Evolutionary conservation across 116 monocot species (phyloP).

Genomic region (Iris pallida): DNA sequence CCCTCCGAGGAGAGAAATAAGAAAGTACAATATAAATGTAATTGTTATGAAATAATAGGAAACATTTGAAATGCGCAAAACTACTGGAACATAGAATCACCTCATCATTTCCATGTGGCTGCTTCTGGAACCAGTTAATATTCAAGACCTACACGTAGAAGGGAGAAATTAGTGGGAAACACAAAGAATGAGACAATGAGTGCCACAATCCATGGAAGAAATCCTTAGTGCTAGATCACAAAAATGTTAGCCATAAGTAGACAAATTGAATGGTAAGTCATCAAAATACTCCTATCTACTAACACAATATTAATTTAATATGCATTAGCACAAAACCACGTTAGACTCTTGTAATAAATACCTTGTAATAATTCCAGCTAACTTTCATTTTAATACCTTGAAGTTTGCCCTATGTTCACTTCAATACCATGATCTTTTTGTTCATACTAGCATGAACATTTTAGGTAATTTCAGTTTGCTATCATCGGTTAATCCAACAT

Average conservation of each 20-base stretch:
- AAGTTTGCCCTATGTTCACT: too few relatives aligned
- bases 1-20: too few relatives aligned
- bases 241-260: neutral
- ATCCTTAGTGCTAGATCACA: neutral
- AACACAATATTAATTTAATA: too few relatives aligned
- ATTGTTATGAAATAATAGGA: neutral
- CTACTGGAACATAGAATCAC: conserved; percentile 21
- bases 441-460: too few relatives aligned
- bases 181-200: neutral
- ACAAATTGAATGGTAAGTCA: neutral
- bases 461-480: too few relatives aligned
- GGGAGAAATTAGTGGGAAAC: neutral
- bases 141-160: conserved; percentile 54
- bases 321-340: too few relatives aligned
- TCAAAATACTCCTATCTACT: neutral
- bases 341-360: too few relatives aligned
- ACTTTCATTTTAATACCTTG: too few relatives aligned
- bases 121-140: conserved; percentile 90
- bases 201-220: neutral
- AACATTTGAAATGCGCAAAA: neutral
- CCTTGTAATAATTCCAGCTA: too few relatives aligned
- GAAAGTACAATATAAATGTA: neutral
- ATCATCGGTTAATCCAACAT: too few relatives aligned
- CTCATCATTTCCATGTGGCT: conserved; percentile 89
- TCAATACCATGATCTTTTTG: too few relatives aligned